Conservation (phyloP, 2,329 filamentous ascomycete genomes). For the Aspergillus terreus region DNA sequence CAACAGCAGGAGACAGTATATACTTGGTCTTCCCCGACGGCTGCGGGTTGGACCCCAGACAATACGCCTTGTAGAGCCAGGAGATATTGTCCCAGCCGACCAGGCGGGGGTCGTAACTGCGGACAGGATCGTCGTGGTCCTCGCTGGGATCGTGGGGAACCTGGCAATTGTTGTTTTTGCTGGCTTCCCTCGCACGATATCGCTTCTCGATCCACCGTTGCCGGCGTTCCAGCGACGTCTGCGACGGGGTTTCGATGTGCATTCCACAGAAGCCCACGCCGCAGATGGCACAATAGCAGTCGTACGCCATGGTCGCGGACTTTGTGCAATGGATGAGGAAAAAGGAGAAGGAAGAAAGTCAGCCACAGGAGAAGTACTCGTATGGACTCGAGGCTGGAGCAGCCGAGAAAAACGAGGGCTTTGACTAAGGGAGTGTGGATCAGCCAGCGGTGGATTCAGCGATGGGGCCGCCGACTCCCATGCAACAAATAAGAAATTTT, state of each 20-base stretch:
- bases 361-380: not conserved
- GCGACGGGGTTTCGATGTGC: constrained; percentile 17
- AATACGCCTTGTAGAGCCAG: constrained; percentile 19
- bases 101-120: constrained; percentile 19
- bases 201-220: constrained; percentile 16
- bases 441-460: too few species aligned
- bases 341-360: not conserved
- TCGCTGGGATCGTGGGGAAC: constrained; percentile 7
- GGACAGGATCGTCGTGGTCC: constrained; percentile 11
- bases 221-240: constrained; percentile 14
- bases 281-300: constrained; percentile 21
- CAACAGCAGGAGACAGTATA: not conserved
- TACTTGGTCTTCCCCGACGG: constrained; percentile 12
- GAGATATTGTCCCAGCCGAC: constrained; percentile 13
- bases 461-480: too few species aligned
- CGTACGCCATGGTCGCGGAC: constrained; percentile 15
- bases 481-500: too few species aligned
- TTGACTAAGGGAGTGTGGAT: not conserved
- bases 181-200: constrained; percentile 10
- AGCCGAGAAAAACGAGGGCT: not conserved
- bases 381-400: not conserved
- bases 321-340: not conserved
- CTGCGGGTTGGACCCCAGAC: constrained; percentile 10
- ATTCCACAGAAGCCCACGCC: constrained; percentile 19
- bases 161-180: constrained; percentile 2